These are phyloP conservation scores for Tricholoma furcatifolium DNA, from an alignment of 768 basidiomycete species.

Conservation along the genomic window DNA sequence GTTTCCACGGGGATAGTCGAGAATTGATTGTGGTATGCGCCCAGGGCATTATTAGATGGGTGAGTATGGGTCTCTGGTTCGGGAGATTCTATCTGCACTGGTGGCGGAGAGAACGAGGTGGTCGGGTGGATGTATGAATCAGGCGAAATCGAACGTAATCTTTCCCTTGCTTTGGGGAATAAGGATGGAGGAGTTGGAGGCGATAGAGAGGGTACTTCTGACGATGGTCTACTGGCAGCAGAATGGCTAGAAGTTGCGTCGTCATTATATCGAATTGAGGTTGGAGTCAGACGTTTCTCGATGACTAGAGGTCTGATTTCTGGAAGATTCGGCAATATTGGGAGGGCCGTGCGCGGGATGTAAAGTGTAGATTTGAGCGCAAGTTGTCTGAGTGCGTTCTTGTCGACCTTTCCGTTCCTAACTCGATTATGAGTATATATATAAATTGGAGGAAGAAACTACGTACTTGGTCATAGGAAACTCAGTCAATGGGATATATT, in stretches of 20 bases:
- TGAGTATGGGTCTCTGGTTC: background rate
- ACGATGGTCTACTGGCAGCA: background rate
- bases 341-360: constrained; percentile 3
- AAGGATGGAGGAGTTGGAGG: constrained; percentile 9
- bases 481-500: constrained; percentile 37
- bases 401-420: constrained; percentile 53
- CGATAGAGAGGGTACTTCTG: constrained; percentile 7
- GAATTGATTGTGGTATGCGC: background rate
- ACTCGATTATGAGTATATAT: constrained; percentile 3
- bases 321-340: background rate
- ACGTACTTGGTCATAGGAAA: constrained; percentile 53
- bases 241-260: background rate
- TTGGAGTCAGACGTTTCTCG: constrained; percentile 5
- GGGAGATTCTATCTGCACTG: background rate
- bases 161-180: constrained; percentile 1
- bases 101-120: background rate
- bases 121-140: background rate
- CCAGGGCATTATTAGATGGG: background rate
- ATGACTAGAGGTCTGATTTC: constrained; percentile 7
- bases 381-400: constrained; percentile 38
- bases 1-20: background rate
- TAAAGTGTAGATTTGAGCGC: constrained; percentile 24
- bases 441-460: background rate
- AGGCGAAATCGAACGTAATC: background rate
- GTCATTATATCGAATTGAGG: constrained; percentile 7